A percentile compares a stretch with the other conserved stretches of the same genome.
These are phyloP conservation scores for Kwoniella heveanensis DNA, from an alignment of 768 basidiomycete species.

Conservation along the genomic window DNA sequence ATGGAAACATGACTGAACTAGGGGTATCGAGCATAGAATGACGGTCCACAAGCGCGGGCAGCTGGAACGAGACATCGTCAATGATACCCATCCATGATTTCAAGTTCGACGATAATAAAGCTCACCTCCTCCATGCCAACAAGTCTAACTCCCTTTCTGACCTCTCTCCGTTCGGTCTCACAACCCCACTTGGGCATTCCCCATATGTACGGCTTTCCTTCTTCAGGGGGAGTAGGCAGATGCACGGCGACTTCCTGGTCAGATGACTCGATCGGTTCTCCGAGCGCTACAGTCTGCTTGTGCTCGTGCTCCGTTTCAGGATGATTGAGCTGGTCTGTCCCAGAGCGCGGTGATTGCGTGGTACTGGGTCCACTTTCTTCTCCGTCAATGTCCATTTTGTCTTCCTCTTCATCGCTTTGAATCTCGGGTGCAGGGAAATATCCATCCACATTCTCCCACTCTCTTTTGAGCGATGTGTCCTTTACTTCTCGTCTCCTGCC, in stretches of 20 bases:
- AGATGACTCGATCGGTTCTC: conserved; percentile 7
- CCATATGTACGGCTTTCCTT: conserved; percentile 37
- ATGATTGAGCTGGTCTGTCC: conserved; percentile 1
- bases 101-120: not conserved
- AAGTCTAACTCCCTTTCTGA: conserved; percentile 45
- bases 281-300: conserved; percentile 12
- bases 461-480: conserved; percentile 36
- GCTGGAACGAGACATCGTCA: conserved; percentile 15
- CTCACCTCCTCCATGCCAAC: conserved; percentile 46
- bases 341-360: conserved; percentile 1
- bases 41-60: conserved; percentile 41
- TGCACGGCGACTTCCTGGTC: conserved; percentile 22
- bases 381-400: conserved; percentile 42
- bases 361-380: conserved; percentile 3
- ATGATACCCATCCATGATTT: not conserved
- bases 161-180: conserved; percentile 42
- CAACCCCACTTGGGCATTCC: conserved; percentile 52
- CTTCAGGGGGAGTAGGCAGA: conserved; percentile 25
- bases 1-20: conserved; percentile 52
- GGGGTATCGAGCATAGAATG: conserved; percentile 50
- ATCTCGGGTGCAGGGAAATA: not conserved
- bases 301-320: not conserved
- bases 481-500: conserved; percentile 37
- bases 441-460: conserved; percentile 24
- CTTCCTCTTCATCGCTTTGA: conserved; percentile 7